Percentiles rank a stretch among this genome's conserved stretches.
Evolutionary conservation across 2,329 filamentous ascomycete genomes (phyloP).

Genomic region (Gremmenia infestans): DNA sequence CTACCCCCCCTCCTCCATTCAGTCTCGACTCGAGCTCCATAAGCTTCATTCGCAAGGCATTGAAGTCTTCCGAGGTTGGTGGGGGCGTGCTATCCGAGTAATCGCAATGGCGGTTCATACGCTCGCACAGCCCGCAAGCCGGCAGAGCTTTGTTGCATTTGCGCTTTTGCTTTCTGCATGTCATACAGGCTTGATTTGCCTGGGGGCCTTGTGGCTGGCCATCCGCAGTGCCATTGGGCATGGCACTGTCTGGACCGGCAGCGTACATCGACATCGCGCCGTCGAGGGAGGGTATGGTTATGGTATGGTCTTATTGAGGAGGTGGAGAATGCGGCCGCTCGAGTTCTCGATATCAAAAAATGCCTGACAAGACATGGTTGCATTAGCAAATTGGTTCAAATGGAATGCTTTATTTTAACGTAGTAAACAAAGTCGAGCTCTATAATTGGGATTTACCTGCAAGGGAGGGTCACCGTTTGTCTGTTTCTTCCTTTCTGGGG

Average conservation of each 20-base stretch:
- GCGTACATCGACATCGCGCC: constrained; percentile 15
- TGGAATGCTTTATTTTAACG: neutral
- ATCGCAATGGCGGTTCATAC: constrained; percentile 39
- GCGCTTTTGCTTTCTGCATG: constrained; percentile 45
- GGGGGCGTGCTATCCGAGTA: constrained; percentile 34
- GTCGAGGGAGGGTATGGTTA: neutral
- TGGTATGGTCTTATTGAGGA: neutral
- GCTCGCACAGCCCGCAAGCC: constrained; percentile 41
- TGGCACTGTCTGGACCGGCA: neutral
- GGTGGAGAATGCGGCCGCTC: neutral
- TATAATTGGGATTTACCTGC: neutral
- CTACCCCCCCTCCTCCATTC: constrained; percentile 18
- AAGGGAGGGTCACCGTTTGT: neutral
- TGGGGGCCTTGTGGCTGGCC: constrained; percentile 16
- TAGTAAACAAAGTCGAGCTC: neutral
- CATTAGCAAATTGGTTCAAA: neutral
- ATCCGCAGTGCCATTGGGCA: constrained; percentile 8
- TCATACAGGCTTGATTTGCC: constrained; percentile 39
- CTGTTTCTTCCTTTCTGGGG: neutral
- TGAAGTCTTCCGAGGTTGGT: constrained; percentile 38
- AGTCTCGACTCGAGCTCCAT: constrained; percentile 36
- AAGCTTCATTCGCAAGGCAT: constrained; percentile 34
- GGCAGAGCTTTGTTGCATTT: constrained; percentile 48
- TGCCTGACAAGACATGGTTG: neutral
- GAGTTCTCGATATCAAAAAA: neutral